Base-by-base conservation (phyloP, 352 stramenopile genomes). In the Phytopythium delawarense region DNA sequence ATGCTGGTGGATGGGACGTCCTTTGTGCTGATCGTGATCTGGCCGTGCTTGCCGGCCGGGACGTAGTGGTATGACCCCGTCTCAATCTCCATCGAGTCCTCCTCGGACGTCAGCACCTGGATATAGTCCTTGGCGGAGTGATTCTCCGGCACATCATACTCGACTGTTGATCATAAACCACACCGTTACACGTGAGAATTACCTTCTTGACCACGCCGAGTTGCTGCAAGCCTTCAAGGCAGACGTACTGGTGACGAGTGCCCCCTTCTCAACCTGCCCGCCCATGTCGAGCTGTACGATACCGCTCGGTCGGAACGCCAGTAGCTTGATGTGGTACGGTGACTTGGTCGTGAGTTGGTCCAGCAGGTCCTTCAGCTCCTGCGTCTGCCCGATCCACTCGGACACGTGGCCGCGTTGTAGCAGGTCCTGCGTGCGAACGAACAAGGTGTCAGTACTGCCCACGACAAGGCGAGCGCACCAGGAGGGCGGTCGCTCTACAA, bases 51-150 rank as follows among this genome's bases (percentile, higher is more conserved):
- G 13, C 82, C 84, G 1, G 65, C 57, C 5, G 84, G 86, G 0
- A 95, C 83, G 40, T 85, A 83, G 54, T 95, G 83, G 62, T 91
- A 89, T 16, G 84, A 87, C 0, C 84, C 82, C n/a, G 73, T 92
- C 59, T 92, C 70, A 34, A 95, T 78, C 50, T 92, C 84, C 2
- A 71, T 59, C 21, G 83, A 89, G 44, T 86, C 74, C 73, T 91
- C 80, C 45, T 87, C 65, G 3, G 84, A 92, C 39, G 89, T 86
- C 7, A 95, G 66, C 40, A 96, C 72, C 56, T 96, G 87, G 48
- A 96, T 89, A 64, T 96, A 96, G 62, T 96, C 87, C 60, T 91
- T 94, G 25, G 75, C 59, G 7, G 84, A 96, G 74, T 96, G 87
- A 16, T 74, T 89, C 61, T 88, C 87, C 13, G 87, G 87, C 0